Evolutionary conservation across 345 rosid genomes (phyloP).

Genomic region (Psidium friedrichsthalianum): DNA sequence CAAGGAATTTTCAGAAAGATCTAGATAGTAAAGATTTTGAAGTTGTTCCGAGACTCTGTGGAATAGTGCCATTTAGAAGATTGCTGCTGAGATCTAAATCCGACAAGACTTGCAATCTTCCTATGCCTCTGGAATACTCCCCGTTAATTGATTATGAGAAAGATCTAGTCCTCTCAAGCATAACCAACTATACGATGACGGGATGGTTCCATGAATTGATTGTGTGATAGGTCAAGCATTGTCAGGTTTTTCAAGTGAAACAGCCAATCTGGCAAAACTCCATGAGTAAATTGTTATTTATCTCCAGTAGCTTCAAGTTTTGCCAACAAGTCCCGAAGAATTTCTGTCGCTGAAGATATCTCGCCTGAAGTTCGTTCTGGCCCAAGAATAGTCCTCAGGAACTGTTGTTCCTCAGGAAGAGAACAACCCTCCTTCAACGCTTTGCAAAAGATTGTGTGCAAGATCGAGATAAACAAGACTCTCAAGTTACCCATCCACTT

Average conservation of each 20-base stretch:
- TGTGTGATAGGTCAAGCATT: background rate
- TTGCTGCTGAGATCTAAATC: background rate
- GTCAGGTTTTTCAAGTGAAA: background rate
- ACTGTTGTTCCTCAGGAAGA: background rate
- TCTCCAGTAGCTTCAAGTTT: accelerated
- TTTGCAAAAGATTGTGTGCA: background rate
- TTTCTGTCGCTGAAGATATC: background rate
- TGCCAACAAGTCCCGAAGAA: background rate
- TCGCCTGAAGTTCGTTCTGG: accelerated
- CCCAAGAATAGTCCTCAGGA: background rate
- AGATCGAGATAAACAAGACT: no score
- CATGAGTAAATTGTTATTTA: accelerated
- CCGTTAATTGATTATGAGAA: background rate
- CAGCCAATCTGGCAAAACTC: background rate
- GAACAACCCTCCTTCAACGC: background rate
- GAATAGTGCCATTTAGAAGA: background rate
- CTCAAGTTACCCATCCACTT: no score
- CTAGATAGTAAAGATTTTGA: background rate
- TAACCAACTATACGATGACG: background rate
- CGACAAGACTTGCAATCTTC: background rate
- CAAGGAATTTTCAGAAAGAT: background rate
- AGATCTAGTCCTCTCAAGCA: accelerated
- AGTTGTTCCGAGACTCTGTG: background rate
- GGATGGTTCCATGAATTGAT: background rate
- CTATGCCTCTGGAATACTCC: background rate